Base-by-base conservation (phyloP, 306 rosid genomes). In the Delonix regia region DNA sequence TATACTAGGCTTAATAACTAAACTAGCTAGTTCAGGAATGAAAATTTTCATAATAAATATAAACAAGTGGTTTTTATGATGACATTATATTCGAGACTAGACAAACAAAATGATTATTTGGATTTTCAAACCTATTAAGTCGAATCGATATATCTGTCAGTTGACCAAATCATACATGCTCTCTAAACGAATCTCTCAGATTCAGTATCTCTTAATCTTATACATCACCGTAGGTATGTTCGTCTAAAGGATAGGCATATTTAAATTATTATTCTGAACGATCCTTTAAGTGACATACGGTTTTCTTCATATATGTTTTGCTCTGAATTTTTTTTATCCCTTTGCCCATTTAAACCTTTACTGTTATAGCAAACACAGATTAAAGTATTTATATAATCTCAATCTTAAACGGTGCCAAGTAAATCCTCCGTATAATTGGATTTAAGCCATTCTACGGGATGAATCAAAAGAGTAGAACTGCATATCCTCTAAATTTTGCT, bases 81-180 rank as follows among this genome's bases (percentile, higher is more conserved):
- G 39, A 30, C 44, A 62, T 13, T 47, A 47, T 57, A 75, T 47
- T 62, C 72, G 45, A 47, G 6, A 62, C 36, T 51, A 13, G 62
- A 75, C 34, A 62, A 62, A 18, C 24, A 62, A 60, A 49, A 48
- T 25, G 60, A 49, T 36, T 13, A 36, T 34, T 30, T 64, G 53
- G 64, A 56, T 49, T 51, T 63, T 34, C 38, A 63, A 63, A 48
- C 51, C 39, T 47, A 34, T 9, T 11, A 63, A 63, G 63, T 63
- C 27, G 27, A 75, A 75, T 14, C 22, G 8, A 42, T 15, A 30
- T 34, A n/a, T 9, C 61, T 60, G 3, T 33, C 27, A 49, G 62
- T 47, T 51, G 80, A 76, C 62, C 63, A 62, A 75, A 47, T 62
- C 27, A 62, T 75, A 5, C 71, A 47, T 19, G 21, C 60, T 45